Conservation (phyloP, 225 moss, liverwort and hornwort species). For the Bryoerythrophyllum caledonicum region DNA sequence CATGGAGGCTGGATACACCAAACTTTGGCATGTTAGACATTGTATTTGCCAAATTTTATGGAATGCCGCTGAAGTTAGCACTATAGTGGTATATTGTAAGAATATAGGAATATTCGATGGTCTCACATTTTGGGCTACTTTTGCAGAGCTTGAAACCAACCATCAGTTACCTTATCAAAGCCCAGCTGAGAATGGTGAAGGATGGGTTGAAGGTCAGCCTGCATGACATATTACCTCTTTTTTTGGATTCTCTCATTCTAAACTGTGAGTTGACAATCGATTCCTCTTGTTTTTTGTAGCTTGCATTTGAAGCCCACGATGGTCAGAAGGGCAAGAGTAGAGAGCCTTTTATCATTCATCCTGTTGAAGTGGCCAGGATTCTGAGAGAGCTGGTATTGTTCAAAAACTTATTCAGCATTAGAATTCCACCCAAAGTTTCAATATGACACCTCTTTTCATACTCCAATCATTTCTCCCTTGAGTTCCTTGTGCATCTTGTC, state of each 20-base stretch:
- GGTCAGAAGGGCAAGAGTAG: constrained; percentile 96
- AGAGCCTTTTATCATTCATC: constrained; percentile 95
- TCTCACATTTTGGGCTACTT: not conserved
- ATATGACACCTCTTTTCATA: too few species aligned
- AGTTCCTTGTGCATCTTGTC: too few species aligned
- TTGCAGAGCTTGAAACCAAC: constrained; percentile 79
- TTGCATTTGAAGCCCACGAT: constrained; percentile 95
- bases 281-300: constrained; percentile 42
- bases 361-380: constrained; percentile 94
- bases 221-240: not conserved
- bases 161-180: constrained; percentile 73
- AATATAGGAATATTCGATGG: too few species aligned
- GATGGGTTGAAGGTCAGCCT: constrained; percentile 87
- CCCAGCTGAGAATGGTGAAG: constrained; percentile 84
- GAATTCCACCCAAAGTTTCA: too few species aligned
- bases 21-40: too few species aligned
- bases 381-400: constrained; percentile 76
- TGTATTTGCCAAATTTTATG: too few species aligned
- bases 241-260: not conserved
- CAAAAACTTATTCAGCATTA: too few species aligned
- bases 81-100: too few species aligned
- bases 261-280: not conserved
- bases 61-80: too few species aligned
- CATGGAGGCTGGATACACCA: not conserved
- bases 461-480: too few species aligned